phyloP scores from a whole-genome alignment of 805 yeast species.

The Schwanniomyces vanrijiae region DNA sequence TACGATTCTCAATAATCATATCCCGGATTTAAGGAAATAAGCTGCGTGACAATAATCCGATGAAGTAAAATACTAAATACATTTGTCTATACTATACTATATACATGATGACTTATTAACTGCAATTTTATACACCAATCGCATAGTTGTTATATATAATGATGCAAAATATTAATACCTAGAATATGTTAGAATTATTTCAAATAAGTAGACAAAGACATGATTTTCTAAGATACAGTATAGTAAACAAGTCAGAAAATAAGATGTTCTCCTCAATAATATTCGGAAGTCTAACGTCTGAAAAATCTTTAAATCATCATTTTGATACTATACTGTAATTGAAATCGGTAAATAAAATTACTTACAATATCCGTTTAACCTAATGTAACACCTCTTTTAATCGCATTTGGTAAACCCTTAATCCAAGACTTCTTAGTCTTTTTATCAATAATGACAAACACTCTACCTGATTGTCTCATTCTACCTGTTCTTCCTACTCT shows the following conservation, averaged over 20 bases:
- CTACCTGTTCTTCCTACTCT: slow-evolving; percentile 94
- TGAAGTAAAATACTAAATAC: not conserved
- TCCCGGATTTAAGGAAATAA: not conserved
- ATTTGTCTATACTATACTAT: not conserved
- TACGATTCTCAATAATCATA: not conserved
- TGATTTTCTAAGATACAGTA: not conserved
- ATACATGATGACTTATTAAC: slow-evolving; percentile 1
- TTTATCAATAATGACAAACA: slow-evolving; percentile 72
- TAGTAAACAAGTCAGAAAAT: slow-evolving; percentile 9
- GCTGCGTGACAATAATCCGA: not conserved
- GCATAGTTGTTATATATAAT: slow-evolving; percentile 1
- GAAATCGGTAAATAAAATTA: not conserved
- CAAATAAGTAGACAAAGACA: not conserved
- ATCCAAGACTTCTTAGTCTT: slow-evolving; percentile 75
- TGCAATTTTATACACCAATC: not conserved
- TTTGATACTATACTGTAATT: not conserved
- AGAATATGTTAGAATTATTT: not conserved
- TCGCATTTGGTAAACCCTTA: slow-evolving; percentile 71
- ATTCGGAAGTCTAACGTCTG: slow-evolving; percentile 45
- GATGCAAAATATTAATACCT: not conserved
- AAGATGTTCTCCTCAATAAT: slow-evolving; percentile 32
- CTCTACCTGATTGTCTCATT: slow-evolving; percentile 87
- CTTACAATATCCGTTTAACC: slow-evolving; percentile 17
- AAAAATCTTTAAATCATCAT: slow-evolving; percentile 35
- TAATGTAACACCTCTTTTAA: slow-evolving; percentile 48